These are phyloP conservation scores for Wickerhamiella kazuoi DNA, from an alignment of 805 yeast genomes.

Conservation along the genomic window DNA sequence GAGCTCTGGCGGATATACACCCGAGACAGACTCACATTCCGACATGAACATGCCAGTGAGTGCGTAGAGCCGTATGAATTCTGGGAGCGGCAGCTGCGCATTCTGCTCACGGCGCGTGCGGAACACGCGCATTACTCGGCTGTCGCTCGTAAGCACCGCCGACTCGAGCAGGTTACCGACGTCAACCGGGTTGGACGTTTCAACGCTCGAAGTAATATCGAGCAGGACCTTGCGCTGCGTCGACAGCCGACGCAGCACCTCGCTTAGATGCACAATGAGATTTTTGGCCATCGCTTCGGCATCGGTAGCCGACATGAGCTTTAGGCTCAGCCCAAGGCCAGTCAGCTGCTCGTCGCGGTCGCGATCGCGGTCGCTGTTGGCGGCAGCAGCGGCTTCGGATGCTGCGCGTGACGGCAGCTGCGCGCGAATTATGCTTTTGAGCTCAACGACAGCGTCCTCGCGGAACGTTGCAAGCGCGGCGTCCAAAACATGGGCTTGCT, in stretches of 20 bases:
- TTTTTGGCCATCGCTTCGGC: constrained; percentile 51
- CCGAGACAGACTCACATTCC: constrained; percentile 73
- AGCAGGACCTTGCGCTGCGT: constrained; percentile 64
- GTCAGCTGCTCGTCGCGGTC: background rate
- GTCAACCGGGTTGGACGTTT: constrained; percentile 33
- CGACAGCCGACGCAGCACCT: constrained; percentile 54
- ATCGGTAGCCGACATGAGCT: constrained; percentile 42
- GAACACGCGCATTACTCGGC: constrained; percentile 59
- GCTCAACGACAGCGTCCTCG: constrained; percentile 48
- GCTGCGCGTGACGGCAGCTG: constrained; percentile 31
- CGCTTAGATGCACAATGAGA: constrained; percentile 48
- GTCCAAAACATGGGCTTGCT: constrained; percentile 41
- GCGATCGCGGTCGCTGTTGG: background rate
- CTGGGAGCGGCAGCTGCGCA: constrained; percentile 36
- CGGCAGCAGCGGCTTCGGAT: constrained; percentile 3
- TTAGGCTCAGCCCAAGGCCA: background rate
- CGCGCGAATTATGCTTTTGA: constrained; percentile 51
- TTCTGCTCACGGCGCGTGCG: constrained; percentile 60
- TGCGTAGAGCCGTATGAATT: constrained; percentile 49
- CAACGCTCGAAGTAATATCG: constrained; percentile 42
- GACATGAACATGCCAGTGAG: constrained; percentile 50
- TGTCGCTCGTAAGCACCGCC: constrained; percentile 55
- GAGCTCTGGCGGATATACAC: constrained; percentile 42
- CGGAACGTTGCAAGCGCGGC: constrained; percentile 49
- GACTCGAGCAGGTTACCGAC: constrained; percentile 46